Conservation (phyloP, 805 yeast species). For the Wickerhamomyces pijperi region DNA sequence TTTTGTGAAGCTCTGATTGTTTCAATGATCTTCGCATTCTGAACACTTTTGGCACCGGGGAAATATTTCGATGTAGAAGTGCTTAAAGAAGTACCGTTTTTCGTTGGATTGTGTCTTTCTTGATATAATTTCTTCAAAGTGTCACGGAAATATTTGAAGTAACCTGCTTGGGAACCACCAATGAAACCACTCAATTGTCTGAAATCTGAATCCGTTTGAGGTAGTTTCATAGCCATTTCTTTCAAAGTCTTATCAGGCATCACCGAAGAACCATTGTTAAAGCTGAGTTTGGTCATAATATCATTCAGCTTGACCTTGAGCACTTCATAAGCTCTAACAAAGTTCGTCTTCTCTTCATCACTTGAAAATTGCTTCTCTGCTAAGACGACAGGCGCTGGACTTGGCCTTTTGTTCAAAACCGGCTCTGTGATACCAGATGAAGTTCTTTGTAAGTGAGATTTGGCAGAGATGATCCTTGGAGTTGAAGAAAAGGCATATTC, state of each 20-base stretch:
- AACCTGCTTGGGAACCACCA: conserved; percentile 13
- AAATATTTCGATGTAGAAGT: conserved; percentile 13
- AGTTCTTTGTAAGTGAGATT: conserved; percentile 14
- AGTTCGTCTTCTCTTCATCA: conserved; percentile 14
- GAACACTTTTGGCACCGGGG: conserved; percentile 6
- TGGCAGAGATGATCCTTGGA: conserved; percentile 15
- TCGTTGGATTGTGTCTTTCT: conserved; percentile 2
- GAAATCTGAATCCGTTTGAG: conserved; percentile 38
- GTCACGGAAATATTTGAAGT: conserved; percentile 29
- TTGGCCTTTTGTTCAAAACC: not conserved
- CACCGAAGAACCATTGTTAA: conserved; percentile 22
- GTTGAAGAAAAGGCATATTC: conserved; percentile 15
- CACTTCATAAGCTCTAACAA: conserved; percentile 10
- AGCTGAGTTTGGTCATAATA: conserved; percentile 29
- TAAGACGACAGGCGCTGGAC: conserved; percentile 15
- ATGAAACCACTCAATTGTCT: conserved; percentile 24
- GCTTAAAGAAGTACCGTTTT: conserved; percentile 6
- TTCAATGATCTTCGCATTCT: conserved; percentile 11
- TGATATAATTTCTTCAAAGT: conserved; percentile 16
- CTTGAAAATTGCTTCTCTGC: conserved; percentile 8
- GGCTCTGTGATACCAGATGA: conserved; percentile 11
- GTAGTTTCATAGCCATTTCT: conserved; percentile 46
- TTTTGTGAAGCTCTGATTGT: conserved; percentile 14
- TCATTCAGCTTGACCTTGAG: conserved; percentile 31
- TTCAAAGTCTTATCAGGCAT: conserved; percentile 31